Conservation (phyloP, 2,329 filamentous ascomycete genomes). For the Stachybotrys elegans region DNA sequence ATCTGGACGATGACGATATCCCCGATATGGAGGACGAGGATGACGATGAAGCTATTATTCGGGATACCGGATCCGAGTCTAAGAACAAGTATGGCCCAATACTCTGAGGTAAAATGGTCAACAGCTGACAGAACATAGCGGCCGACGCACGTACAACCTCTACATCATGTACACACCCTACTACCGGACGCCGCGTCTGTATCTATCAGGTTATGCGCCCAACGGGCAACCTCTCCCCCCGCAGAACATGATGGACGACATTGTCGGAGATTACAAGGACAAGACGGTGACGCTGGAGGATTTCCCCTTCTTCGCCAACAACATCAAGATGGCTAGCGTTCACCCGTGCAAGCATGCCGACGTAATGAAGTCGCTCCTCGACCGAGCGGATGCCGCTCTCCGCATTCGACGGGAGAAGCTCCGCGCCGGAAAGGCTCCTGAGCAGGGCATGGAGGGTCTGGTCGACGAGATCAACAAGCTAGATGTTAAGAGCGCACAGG, state of each 20-base stretch:
- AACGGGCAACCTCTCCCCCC: slow-evolving; percentile 77
- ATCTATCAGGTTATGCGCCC: slow-evolving; percentile 83
- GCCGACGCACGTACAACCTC: slow-evolving; percentile 88
- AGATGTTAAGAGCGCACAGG: slow-evolving; percentile 48
- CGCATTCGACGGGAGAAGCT: slow-evolving; percentile 84
- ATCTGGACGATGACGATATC: slow-evolving; percentile 74
- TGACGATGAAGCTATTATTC: slow-evolving; percentile 93
- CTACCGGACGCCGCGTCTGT: slow-evolving; percentile 92
- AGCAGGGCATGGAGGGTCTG: slow-evolving; percentile 73
- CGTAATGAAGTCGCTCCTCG: slow-evolving; percentile 96
- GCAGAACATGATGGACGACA: slow-evolving; percentile 91
- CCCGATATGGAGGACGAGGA: slow-evolving; percentile 99
- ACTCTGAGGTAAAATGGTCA: not conserved
- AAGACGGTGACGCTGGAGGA: slow-evolving; percentile 98
- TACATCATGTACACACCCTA: slow-evolving; percentile 98
- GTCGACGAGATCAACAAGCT: slow-evolving; percentile 73
- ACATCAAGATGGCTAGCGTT: slow-evolving; percentile 92
- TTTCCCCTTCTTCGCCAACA: slow-evolving; percentile 89
- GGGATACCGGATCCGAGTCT: slow-evolving; percentile 54
- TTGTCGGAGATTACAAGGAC: slow-evolving; percentile 93
- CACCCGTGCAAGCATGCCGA: slow-evolving; percentile 96
- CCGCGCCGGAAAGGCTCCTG: slow-evolving; percentile 49
- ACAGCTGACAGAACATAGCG: slow-evolving; percentile 43
- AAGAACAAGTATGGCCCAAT: slow-evolving; percentile 36
- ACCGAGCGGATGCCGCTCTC: slow-evolving; percentile 88